Evolutionary conservation across 2,329 filamentous ascomycete genomes (phyloP).

Genomic region (Beauveria bassiana): DNA sequence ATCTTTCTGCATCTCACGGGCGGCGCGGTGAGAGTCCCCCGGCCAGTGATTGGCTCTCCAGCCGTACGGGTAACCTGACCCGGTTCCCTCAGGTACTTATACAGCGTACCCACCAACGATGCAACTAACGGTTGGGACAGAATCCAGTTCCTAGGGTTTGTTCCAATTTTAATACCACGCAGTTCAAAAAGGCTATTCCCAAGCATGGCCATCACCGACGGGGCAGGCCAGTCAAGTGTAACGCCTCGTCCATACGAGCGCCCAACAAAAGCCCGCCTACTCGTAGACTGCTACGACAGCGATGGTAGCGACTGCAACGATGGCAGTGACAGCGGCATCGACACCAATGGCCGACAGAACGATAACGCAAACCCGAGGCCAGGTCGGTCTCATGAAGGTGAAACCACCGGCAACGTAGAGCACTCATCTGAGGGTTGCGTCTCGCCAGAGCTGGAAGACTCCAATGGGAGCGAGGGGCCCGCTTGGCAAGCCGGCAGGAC

Average conservation of each 20-base stretch:
- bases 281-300: neutral
- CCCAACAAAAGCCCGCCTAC: neutral
- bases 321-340: neutral
- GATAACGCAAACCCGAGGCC: neutral
- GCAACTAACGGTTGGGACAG: neutral
- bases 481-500: neutral
- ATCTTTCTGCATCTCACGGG: no score
- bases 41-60: no score
- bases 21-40: no score
- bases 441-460: no score
- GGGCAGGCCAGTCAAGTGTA: neutral
- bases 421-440: no score
- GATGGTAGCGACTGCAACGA: neutral
- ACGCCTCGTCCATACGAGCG: neutral
- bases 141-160: neutral
- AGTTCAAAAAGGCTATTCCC: neutral
- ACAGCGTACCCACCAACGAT: no score
- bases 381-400: neutral
- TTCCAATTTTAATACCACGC: neutral
- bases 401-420: neutral
- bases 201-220: neutral
- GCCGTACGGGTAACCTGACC: no score
- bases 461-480: no score
- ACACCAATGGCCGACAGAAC: neutral
- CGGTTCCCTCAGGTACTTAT: no score